Conservation (phyloP, 495 filamentous ascomycete genomes). For the Tetracladium marchalianum region DNA sequence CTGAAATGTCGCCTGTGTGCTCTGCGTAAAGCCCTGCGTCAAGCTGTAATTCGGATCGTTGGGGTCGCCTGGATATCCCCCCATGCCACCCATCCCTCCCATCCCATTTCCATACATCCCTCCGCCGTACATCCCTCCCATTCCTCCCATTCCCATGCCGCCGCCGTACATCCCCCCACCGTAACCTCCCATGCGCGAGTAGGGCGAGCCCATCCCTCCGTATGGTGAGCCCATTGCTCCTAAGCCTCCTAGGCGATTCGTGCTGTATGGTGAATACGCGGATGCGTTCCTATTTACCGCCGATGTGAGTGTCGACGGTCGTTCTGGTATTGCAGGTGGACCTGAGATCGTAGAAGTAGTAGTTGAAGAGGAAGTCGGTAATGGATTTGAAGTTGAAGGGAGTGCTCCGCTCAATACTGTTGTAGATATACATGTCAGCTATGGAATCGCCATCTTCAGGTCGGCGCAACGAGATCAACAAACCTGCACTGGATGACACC, state of each 20-base stretch:
- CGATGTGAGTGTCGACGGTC: constrained; percentile 64
- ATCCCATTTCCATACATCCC: constrained; percentile 41
- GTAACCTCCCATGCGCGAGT: constrained; percentile 32
- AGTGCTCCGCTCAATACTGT: constrained; percentile 5
- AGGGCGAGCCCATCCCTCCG: constrained; percentile 41
- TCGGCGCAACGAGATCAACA: constrained; percentile 23
- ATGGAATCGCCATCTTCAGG: neutral
- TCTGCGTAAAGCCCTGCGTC: constrained; percentile 80
- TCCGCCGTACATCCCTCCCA: constrained; percentile 52
- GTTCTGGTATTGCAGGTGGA: constrained; percentile 57
- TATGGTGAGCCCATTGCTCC: constrained; percentile 46
- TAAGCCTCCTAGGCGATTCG: constrained; percentile 44
- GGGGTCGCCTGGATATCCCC: constrained; percentile 53
- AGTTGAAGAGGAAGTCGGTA: constrained; percentile 32
- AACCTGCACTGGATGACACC: constrained; percentile 41
- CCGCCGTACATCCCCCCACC: constrained; percentile 9
- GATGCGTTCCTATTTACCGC: constrained; percentile 77
- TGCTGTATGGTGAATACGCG: constrained; percentile 67
- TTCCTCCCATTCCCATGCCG: constrained; percentile 24
- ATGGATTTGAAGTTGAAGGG: constrained; percentile 21
- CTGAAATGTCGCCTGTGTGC: constrained; percentile 96
- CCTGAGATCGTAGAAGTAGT: constrained; percentile 23
- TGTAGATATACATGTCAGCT: neutral
- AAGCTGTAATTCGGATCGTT: constrained; percentile 83
- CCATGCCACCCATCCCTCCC: constrained; percentile 46